These are phyloP conservation scores for Mycena epipterygia DNA, from an alignment of 768 basidiomycete species.

Conservation along the genomic window DNA sequence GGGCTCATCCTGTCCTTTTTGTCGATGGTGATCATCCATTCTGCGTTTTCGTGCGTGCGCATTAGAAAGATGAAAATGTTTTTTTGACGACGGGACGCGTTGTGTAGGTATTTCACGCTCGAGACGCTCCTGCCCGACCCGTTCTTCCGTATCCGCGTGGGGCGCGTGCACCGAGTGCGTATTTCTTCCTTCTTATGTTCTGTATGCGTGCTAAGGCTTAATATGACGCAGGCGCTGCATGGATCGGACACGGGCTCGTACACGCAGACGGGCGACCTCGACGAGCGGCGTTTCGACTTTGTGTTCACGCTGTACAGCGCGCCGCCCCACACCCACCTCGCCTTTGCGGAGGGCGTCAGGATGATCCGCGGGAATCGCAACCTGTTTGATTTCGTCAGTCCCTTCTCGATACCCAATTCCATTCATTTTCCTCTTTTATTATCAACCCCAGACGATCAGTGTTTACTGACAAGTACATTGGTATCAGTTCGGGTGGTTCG, in stretches of 20 bases:
- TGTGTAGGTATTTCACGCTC: conserved; percentile 43
- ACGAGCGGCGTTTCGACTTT: conserved; percentile 53
- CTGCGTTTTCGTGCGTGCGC: conserved; percentile 55
- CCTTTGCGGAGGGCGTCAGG: conserved; percentile 51
- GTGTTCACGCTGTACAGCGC: conserved; percentile 58
- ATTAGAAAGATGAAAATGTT: background rate
- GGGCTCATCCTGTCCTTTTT: conserved; percentile 52
- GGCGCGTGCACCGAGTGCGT: conserved; percentile 54
- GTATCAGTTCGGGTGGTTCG: conserved; percentile 61
- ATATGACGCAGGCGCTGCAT: conserved; percentile 60
- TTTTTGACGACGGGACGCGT: background rate
- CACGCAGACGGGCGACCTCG: conserved; percentile 55
- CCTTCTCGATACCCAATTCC: background rate
- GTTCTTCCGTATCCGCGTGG: conserved; percentile 57
- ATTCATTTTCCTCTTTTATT: background rate
- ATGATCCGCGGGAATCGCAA: conserved; percentile 60
- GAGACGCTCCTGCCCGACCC: conserved; percentile 56
- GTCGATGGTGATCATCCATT: conserved; percentile 54
- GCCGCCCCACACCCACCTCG: conserved; percentile 55
- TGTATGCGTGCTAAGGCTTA: no score
- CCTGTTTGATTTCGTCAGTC: conserved; percentile 51
- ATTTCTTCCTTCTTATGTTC: background rate
- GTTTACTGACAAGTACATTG: no score
- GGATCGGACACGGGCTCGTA: conserved; percentile 58
- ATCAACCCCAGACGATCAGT: background rate